Percentiles rank a stretch among this genome's conserved stretches.
phyloP scores from a whole-genome alignment of 345 rosid genomes.

The Linum usitatissimum region DNA sequence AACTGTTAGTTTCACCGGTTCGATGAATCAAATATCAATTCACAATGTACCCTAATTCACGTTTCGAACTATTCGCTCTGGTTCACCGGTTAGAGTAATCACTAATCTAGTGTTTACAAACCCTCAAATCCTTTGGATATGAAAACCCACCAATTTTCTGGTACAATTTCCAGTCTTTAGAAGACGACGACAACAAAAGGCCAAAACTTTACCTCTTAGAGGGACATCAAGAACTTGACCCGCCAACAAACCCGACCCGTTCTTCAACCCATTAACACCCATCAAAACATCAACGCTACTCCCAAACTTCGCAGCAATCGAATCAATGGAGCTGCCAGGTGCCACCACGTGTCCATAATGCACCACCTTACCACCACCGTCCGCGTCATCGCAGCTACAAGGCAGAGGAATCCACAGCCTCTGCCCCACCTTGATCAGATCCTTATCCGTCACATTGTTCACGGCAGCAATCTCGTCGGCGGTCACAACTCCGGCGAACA shows the following conservation, averaged over 20 bases:
- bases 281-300: constrained; percentile 5
- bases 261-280: constrained; percentile 11
- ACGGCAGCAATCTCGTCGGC: constrained; percentile 11
- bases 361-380: constrained; percentile 11
- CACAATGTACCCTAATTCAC: too few species aligned
- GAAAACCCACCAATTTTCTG: too few species aligned
- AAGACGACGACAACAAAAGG: too few species aligned
- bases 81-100: too few species aligned
- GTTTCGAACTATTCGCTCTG: too few species aligned
- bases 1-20: too few species aligned
- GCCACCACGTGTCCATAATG: constrained; percentile 22
- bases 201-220: constrained; percentile 14
- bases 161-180: too few species aligned
- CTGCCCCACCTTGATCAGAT: constrained; percentile 6
- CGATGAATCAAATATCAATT: too few species aligned
- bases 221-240: constrained; percentile 28
- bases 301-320: constrained; percentile 14
- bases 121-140: too few species aligned
- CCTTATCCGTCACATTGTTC: constrained; percentile 1
- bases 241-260: constrained; percentile 9
- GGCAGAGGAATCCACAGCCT: constrained; percentile 21
- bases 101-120: too few species aligned
- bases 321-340: constrained; percentile 15
- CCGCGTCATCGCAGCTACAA: constrained; percentile 22
- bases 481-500: constrained; percentile 20